Conservation (phyloP, 225 moss, liverwort and hornwort genomes). For the Pseudoscleropodium purum region DNA sequence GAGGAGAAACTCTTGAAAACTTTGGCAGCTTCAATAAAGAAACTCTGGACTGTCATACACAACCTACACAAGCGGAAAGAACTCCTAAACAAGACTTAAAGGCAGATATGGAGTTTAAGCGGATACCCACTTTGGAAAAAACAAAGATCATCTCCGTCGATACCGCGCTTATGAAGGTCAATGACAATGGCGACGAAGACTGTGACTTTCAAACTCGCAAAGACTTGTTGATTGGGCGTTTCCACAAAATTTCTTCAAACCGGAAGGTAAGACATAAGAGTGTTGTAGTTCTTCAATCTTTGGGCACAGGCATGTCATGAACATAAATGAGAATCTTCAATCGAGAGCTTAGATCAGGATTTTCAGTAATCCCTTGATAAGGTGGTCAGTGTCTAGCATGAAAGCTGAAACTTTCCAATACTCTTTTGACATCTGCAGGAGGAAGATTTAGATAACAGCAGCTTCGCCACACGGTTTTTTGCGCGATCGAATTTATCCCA, state of each 20-base stretch:
- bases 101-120: background rate
- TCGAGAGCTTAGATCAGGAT: background rate
- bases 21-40: constrained; percentile 4
- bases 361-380: background rate
- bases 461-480: constrained; percentile 33
- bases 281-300: background rate
- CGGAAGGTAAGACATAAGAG: constrained; percentile 9
- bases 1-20: constrained; percentile 6
- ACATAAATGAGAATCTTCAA: background rate
- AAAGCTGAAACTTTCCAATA: background rate
- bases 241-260: constrained; percentile 15
- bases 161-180: background rate
- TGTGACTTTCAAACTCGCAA: constrained; percentile 13
- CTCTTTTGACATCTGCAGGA: constrained; percentile 19
- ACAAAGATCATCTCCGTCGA: background rate
- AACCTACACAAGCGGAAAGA: constrained; percentile 14
- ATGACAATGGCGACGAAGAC: background rate
- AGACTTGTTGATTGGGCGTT: constrained; percentile 15
- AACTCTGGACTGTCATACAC: constrained; percentile 2
- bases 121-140: background rate
- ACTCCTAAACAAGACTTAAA: background rate
- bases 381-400: background rate
- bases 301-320: background rate
- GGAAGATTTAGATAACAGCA: constrained; percentile 22
- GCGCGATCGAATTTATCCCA: constrained; percentile 13